Base-by-base conservation (phyloP, 1,284 basidiomycete species). In the Sanguinoderma infundibulare region DNA sequence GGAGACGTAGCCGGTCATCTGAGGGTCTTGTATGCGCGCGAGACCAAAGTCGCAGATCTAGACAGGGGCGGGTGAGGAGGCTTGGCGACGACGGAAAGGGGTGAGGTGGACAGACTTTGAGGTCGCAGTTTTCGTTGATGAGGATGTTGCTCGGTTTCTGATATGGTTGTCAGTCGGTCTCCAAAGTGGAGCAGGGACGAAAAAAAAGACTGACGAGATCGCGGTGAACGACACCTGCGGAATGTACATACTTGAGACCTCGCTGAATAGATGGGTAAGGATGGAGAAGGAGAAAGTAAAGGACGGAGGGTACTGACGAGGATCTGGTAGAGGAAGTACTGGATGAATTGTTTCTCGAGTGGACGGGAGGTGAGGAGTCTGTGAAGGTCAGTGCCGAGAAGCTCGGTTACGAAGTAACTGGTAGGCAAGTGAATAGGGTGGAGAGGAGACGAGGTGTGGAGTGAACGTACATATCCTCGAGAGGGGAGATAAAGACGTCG, bases 1-100 rank as follows among this genome's bases (percentile, higher is more conserved):
- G 64, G 96, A 98, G 66, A 99, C 97, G 75, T 99, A 99, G 64
- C 98, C 98, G 5, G 98, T 99, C 98, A 99, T 99, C 78, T 99
- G 98, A 8, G 97, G 97, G 77, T 99, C 98, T 78, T 96, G 94
- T 66, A 92, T 95, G 60, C 97, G 92, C 20, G 97, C 97, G 28
- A 99, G 84, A 67, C 97, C 97, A 78, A 99, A 99, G 79, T 98
- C 97, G 75, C 97, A 99, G 71, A 99, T 99, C 93, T 94, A 61
- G 15, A 36, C 10, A 26, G 34, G 36, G 30, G 40, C 14, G 10
- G 9, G 14, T 44, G 9, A 44, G 40, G n/a, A 20, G 22, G n/a
- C n/a, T n/a, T n/a, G n/a, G n/a, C n/a, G 40, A 24, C n/a, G 17
- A 5, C 4, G 6, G n/a, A 22, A 32, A 32, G 44, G 14, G 36